Percentiles rank a stretch among this genome's conserved stretches.
These are phyloP conservation scores for Eutrema yunnanense DNA, from an alignment of 345 rosid genomes.

Conservation along the genomic window DNA sequence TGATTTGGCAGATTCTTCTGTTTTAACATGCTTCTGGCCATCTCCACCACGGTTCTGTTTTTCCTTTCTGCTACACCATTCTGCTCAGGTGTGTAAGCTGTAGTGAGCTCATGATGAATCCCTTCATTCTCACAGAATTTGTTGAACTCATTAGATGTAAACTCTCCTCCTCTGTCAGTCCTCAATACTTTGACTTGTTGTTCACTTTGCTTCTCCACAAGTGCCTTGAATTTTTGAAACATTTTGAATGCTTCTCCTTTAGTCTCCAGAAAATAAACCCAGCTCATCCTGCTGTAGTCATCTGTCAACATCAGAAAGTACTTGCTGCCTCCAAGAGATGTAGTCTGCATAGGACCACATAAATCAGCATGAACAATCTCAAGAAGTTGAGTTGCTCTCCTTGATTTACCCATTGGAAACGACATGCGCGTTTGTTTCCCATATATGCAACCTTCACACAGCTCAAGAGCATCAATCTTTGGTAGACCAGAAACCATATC, in stretches of 20 bases:
- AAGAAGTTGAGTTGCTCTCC: too few species aligned
- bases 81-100: not conserved
- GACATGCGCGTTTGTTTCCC: not conserved
- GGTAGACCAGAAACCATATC: not conserved
- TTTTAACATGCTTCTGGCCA: not conserved
- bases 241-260: not conserved
- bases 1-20: not conserved
- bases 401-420: not conserved
- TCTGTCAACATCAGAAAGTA: not conserved
- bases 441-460: not conserved
- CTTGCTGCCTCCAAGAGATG: not conserved
- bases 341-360: not conserved
- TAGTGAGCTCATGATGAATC: not conserved
- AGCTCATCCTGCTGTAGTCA: not conserved
- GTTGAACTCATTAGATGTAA: not conserved
- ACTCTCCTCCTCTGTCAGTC: too few species aligned
- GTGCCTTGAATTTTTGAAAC: not conserved
- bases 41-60: not conserved
- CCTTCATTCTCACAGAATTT: not conserved
- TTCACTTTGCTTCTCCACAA: not conserved
- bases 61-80: not conserved
- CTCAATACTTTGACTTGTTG: not conserved
- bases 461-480: not conserved
- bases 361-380: not conserved
- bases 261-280: not conserved